Conservation (phyloP, 2,329 filamentous ascomycete genomes). For the Phoma sp. region DNA sequence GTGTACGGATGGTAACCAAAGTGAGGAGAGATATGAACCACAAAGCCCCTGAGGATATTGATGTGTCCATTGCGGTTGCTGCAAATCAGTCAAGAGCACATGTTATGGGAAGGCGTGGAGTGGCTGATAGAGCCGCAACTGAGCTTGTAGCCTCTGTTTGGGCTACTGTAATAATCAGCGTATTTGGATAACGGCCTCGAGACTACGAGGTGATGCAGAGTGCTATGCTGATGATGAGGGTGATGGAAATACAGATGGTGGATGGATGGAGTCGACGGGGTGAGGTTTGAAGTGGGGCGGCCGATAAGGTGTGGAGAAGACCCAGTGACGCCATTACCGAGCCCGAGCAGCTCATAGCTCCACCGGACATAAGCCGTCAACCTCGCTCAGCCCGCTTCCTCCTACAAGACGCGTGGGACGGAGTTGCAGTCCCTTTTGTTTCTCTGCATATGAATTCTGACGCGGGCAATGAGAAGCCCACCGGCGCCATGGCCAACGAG, state of each 20-base stretch:
- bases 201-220: too few relatives aligned
- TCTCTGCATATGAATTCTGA: conserved; percentile 19
- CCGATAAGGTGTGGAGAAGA: conserved; percentile 7
- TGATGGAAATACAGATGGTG: neutral
- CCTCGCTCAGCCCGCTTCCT: neutral
- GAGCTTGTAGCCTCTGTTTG: too few relatives aligned
- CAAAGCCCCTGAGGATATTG: neutral
- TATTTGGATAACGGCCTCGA: too few relatives aligned
- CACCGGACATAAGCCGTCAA: conserved; percentile 13
- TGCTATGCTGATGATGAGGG: neutral
- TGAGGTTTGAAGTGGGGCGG: neutral
- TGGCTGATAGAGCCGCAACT: too few relatives aligned
- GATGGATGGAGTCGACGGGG: neutral
- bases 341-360: conserved; percentile 7
- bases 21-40: neutral
- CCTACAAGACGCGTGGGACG: neutral
- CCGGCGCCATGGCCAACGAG: conserved; percentile 58
- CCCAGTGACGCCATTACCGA: conserved; percentile 10
- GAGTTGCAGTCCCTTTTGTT: neutral
- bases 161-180: too few relatives aligned
- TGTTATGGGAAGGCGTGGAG: neutral
- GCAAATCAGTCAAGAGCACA: neutral
- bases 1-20: neutral
- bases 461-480: conserved; percentile 35
- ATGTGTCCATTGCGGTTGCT: neutral